Conservation (phyloP, 305 asterid species). For the Fraxinus sp. region DNA sequence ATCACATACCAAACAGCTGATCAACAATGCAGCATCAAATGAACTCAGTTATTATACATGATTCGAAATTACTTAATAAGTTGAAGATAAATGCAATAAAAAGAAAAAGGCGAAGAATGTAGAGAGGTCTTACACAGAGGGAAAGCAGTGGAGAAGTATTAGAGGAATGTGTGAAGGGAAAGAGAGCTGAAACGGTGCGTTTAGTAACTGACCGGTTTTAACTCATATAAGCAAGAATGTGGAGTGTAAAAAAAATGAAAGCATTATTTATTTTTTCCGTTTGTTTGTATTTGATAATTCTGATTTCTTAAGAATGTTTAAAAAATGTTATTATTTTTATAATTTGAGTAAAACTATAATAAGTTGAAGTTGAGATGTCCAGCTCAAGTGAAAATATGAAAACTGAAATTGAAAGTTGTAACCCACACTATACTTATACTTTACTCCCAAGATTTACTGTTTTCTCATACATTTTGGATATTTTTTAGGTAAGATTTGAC, state of each 20-base stretch:
- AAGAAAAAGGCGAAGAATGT: background rate
- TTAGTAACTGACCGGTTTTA: slow-evolving; percentile 19
- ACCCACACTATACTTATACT: background rate
- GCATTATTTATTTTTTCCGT: background rate
- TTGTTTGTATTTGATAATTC: background rate
- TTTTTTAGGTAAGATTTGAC: slow-evolving; percentile 22
- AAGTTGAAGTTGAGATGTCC: slow-evolving; percentile 29
- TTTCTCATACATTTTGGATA: background rate
- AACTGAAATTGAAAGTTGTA: background rate
- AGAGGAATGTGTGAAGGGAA: slow-evolving; percentile 22
- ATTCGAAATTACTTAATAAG: background rate
- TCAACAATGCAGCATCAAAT: slow-evolving; percentile 32
- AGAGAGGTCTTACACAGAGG: slow-evolving; percentile 23
- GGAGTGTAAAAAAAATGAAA: background rate
- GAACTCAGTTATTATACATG: background rate
- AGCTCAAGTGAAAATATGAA: slow-evolving; percentile 5
- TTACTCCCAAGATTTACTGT: background rate
- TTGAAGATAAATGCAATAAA: background rate
- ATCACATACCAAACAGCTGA: background rate
- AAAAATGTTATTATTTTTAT: background rate
- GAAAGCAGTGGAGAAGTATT: slow-evolving; percentile 9
- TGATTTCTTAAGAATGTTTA: background rate
- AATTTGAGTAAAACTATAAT: background rate
- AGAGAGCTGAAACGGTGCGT: slow-evolving; percentile 26
- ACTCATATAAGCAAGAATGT: background rate